These are phyloP conservation scores for Ophiocordyceps australis DNA, from an alignment of 2,329 filamentous ascomycete species.

Conservation along the genomic window DNA sequence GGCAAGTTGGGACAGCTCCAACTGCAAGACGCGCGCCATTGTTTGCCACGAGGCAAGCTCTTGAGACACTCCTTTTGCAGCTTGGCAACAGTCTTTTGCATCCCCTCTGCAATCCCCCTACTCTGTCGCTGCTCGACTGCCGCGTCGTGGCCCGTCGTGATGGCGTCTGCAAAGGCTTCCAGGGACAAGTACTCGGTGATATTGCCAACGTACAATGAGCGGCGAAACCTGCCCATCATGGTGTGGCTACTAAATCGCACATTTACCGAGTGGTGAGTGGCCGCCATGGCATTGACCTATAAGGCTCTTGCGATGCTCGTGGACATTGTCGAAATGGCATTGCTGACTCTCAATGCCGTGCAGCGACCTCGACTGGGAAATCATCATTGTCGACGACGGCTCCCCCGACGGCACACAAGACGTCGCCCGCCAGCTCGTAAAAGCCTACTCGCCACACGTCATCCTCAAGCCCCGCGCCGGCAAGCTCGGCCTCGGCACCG, in stretches of 20 bases:
- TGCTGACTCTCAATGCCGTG: no score
- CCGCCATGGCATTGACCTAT: not conserved
- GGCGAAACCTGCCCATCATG: slow-evolving; percentile 90
- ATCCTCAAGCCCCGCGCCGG: slow-evolving; percentile 75
- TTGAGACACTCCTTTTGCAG: no score
- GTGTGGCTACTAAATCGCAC: slow-evolving; percentile 85
- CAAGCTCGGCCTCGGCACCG: slow-evolving; percentile 92
- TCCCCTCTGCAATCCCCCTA: no score
- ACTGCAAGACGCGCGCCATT: no score
- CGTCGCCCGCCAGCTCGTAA: slow-evolving; percentile 77
- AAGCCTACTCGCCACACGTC: slow-evolving; percentile 65
- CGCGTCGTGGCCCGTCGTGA: no score
- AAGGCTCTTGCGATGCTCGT: no score
- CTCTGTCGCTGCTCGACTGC: no score
- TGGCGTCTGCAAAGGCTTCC: slow-evolving; percentile 25
- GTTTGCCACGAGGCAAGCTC: no score
- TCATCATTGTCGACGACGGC: slow-evolving; percentile 96
- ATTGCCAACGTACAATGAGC: slow-evolving; percentile 96
- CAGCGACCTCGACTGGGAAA: slow-evolving; percentile 88
- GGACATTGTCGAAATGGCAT: no score
- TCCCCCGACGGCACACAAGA: slow-evolving; percentile 90
- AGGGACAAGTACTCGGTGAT: slow-evolving; percentile 87
- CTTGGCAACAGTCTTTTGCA: slow-evolving; percentile 11
- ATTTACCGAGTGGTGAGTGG: slow-evolving; percentile 65
- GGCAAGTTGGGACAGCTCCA: no score